Base-by-base conservation (phyloP, 2,329 filamentous ascomycete species). In the Beauveria bassiana region DNA sequence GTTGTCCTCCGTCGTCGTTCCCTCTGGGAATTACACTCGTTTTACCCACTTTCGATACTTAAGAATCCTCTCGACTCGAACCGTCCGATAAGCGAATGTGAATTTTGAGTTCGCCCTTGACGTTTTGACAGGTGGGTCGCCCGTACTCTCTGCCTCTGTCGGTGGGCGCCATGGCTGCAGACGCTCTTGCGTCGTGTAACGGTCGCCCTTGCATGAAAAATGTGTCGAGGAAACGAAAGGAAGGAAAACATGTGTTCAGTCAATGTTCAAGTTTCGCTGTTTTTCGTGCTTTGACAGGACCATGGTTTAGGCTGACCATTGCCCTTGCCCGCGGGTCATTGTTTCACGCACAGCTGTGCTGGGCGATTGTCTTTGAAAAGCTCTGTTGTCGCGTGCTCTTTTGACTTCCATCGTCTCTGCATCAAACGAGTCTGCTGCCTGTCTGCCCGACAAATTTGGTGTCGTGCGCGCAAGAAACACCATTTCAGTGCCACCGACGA, bases 61-160 rank as follows among this genome's bases (percentile, higher is more conserved):
- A 38, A 16, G 28, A 3, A 3, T 18, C 34, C 9, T 22, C 16
- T 28, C 50, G n/a, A 26, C 7, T 4, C 42, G n/a, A 46, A 16
- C 10, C 49, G 38, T 22, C 40, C 16, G 24, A 28, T 26, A 20
- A 26, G 14, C 8, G 24, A 43, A 3, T 26, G 16, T 20, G 3
- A 16, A 47, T 42, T 24, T 60, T 26, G 45, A 24, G 26, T 24
- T 24, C 14, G 16, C 20, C 31, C 42, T 60, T 45, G 40, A 47
- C 40, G 26, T 22, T 60, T 60, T 54, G 58, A 54, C 49, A 60
- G 58, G 58, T 60, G 58, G 58, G 58, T 60, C 50, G 14, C 40
- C 40, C 24, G 42, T 45, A 22, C 47, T 42, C 47, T 42, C 24
- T 43, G 42, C 42, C 31, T 60, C 58, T 53, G 50, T 60, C 28